Base-by-base conservation (phyloP, 305 asterid genomes). In the Lippia alba region DNA sequence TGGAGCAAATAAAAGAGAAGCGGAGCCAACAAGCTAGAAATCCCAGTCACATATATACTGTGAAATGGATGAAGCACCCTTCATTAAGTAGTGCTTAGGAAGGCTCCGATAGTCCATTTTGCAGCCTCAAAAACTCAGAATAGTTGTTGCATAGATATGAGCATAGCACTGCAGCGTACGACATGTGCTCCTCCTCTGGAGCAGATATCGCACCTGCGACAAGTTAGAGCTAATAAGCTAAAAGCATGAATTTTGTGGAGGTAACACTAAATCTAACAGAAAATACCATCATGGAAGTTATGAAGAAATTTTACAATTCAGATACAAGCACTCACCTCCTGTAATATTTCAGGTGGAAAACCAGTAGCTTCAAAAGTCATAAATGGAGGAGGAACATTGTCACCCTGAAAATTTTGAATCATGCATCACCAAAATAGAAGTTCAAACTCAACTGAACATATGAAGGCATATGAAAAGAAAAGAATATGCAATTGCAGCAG, bases 161-260 rank as follows among this genome's bases (percentile, higher is more conserved):
- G 86, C 94, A 87, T 81, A 79, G 94, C 96, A 92, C 79, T 81
- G 96, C 99, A 92, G 98, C 93, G 99, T 91, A 94, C 97, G 99
- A 94, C 99, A 94, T 89, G 95, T 94, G 97, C 97, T 91, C 97
- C 97, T 80, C 94, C 96, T 79, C 85, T 70, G 99, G 99, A 94
- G 99, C 99, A 94, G 90, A 94, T 94, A 94, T 94, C 99, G 99
- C 99, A 94, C 96, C 97, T 91, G 97, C 97, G 97, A 88, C 91
- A 91, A 91, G 92, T 80, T 87, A 89, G 65, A 89, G 85, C 80
- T 78, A 67, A 91, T 88, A 82, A 94, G 96, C 91, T 82, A 74
- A 81, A 82, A 81, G 78, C 67, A 72, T 46, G 76, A 81, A 58
- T 75, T 81, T 85, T 63, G 70, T 44, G 64, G 66, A 78, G 64